A percentile compares a stretch with the other conserved stretches of the same genome.
Evolutionary conservation across 176 grass and related monocot genomes (phyloP).

Genomic region (Oryza australiensis): DNA sequence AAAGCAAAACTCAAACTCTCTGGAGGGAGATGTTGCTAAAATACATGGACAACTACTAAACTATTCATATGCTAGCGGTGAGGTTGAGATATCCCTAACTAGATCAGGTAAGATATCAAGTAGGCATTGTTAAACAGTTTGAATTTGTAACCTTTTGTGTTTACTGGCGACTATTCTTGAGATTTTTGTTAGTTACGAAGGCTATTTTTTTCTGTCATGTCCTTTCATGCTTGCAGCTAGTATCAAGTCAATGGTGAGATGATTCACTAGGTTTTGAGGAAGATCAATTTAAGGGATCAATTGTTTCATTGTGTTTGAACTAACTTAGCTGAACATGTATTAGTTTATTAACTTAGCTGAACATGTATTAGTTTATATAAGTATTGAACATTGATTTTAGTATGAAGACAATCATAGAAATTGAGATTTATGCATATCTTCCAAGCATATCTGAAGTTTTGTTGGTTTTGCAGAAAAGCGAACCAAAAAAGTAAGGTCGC

Average conservation of each 20-base stretch:
- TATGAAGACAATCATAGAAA: not conserved
- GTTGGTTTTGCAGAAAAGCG: constrained; percentile 55
- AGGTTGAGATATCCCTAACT: constrained; percentile 36
- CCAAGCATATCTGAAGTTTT: constrained; percentile 17
- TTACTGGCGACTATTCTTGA: not conserved
- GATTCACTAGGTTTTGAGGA: not conserved
- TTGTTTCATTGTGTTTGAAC: constrained; percentile 4
- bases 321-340: not conserved
- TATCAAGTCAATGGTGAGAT: not conserved
- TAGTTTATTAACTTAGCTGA: not conserved
- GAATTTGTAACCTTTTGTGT: not conserved
- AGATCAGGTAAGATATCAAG: constrained; percentile 45
- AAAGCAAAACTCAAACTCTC: constrained; percentile 20
- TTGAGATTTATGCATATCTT: constrained; percentile 10
- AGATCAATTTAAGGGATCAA: not conserved
- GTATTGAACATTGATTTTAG: not conserved
- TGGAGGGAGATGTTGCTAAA: constrained; percentile 25
- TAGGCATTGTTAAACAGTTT: constrained; percentile 17
- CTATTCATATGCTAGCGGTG: constrained; percentile 18
- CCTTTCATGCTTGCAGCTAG: not conserved
- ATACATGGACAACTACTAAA: constrained; percentile 12
- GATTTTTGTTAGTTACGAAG: not conserved
- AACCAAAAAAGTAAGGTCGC: constrained; percentile 38
- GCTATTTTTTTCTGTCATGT: not conserved
- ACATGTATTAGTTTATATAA: not conserved